A percentile compares a stretch with the other conserved stretches of the same genome.
phyloP scores from a whole-genome alignment of 2,329 filamentous ascomycete species.

The Aspergillus tanneri region DNA sequence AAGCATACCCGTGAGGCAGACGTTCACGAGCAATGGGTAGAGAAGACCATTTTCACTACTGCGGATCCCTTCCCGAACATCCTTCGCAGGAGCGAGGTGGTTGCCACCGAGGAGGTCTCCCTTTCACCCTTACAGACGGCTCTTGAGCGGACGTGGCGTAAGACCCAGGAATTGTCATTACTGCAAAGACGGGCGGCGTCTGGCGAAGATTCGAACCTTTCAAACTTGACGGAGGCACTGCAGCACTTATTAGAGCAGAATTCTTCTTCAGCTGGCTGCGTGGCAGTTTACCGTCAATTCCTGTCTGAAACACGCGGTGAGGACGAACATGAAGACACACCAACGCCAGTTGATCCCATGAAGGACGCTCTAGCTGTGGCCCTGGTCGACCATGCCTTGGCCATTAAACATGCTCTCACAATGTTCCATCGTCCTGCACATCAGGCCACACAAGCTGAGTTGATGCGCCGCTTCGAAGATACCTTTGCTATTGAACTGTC shows the following conservation, averaged over 20 bases:
- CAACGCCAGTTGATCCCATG: conserved; percentile 53
- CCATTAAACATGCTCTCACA: conserved; percentile 77
- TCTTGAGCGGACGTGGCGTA: conserved; percentile 83
- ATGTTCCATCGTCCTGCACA: conserved; percentile 63
- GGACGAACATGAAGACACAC: conserved; percentile 50
- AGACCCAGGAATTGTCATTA: conserved; percentile 77
- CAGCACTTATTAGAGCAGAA: conserved; percentile 75
- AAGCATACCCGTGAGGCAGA: conserved; percentile 67
- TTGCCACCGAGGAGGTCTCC: conserved; percentile 64
- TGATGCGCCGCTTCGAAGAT: conserved; percentile 40
- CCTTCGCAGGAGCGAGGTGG: conserved; percentile 79
- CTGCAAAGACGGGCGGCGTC: conserved; percentile 73
- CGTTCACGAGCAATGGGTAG: conserved; percentile 69
- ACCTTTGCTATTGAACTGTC: conserved; percentile 63
- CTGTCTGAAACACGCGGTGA: conserved; percentile 54
- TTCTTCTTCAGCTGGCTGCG: conserved; percentile 69
- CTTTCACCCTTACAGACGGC: conserved; percentile 81
- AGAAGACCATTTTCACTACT: conserved; percentile 82
- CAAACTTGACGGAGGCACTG: conserved; percentile 71
- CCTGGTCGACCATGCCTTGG: conserved; percentile 82
- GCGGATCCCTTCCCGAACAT: conserved; percentile 89
- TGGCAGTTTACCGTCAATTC: conserved; percentile 74
- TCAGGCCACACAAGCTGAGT: conserved; percentile 45
- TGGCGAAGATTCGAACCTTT: conserved; percentile 68
- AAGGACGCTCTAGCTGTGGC: conserved; percentile 81